Conservation (phyloP, 352 stramenopile species). For the Aphanomyces cochlioides region DNA sequence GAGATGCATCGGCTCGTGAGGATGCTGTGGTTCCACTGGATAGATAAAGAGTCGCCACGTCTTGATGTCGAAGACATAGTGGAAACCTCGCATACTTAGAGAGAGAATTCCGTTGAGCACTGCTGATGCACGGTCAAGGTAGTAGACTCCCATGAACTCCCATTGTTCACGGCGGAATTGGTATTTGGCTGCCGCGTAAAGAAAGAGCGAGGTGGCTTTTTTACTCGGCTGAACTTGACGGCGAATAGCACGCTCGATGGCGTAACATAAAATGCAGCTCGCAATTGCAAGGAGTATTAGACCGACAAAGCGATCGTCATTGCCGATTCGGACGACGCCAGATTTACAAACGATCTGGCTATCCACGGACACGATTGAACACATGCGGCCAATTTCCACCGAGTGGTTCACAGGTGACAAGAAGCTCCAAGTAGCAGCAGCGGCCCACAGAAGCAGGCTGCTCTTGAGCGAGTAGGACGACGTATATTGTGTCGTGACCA, state of each 20-base stretch:
- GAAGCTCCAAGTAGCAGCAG: conserved; percentile 9
- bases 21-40: not conserved
- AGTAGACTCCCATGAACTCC: conserved; percentile 8
- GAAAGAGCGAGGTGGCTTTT: not conserved
- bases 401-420: not conserved
- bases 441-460: conserved; percentile 5
- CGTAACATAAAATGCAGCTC: not conserved
- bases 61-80: conserved; percentile 22
- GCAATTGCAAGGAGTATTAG: not conserved
- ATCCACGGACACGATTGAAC: conserved; percentile 6
- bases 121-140: conserved; percentile 12
- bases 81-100: not conserved
- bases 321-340: conserved; percentile 15
- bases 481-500: conserved; percentile 17
- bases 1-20: not conserved
- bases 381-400: not conserved
- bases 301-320: not conserved
- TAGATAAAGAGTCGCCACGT: conserved; percentile 17
- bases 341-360: conserved; percentile 13
- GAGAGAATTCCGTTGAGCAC: conserved; percentile 8
- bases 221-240: not conserved
- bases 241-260: not conserved
- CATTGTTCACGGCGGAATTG: not conserved
- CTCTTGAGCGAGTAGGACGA: conserved; percentile 20
- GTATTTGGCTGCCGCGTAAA: not conserved